Evolutionary conservation across 768 basidiomycete species (phyloP).

Genomic region (Gautieria morchelliformis): DNA sequence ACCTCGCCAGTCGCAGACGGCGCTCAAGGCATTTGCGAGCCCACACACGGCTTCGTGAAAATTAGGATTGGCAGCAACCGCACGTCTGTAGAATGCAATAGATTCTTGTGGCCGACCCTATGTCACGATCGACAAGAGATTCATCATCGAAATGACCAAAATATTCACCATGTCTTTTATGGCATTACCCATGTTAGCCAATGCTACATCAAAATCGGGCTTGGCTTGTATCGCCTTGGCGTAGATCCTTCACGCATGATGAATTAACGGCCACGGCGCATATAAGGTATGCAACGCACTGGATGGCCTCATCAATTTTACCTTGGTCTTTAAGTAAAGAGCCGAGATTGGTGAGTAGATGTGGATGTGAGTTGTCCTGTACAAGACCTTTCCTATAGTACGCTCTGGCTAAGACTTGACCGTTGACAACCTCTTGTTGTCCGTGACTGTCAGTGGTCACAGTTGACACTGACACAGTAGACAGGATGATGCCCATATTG

Average conservation of each 20-base stretch:
- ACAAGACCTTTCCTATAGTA: slow-evolving; percentile 38
- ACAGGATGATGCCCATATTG: slow-evolving; percentile 40
- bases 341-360: slow-evolving; percentile 41
- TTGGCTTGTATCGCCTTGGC: slow-evolving; percentile 29
- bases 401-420: slow-evolving; percentile 29
- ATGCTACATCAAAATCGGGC: slow-evolving; percentile 40
- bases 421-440: slow-evolving; percentile 16
- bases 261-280: not conserved
- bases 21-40: slow-evolving; percentile 33
- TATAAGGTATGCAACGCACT: slow-evolving; percentile 19
- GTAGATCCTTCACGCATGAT: slow-evolving; percentile 25
- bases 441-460: slow-evolving; percentile 10
- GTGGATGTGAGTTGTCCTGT: slow-evolving; percentile 36
- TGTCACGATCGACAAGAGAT: not conserved
- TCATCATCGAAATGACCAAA: not conserved
- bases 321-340: slow-evolving; percentile 43
- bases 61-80: slow-evolving; percentile 31
- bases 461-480: slow-evolving; percentile 21
- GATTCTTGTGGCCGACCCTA: slow-evolving; percentile 35
- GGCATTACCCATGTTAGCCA: slow-evolving; percentile 43
- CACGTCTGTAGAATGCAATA: slow-evolving; percentile 36
- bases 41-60: slow-evolving; percentile 42
- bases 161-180: slow-evolving; percentile 35
- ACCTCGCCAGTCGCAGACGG: slow-evolving; percentile 39
- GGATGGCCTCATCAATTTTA: slow-evolving; percentile 30